Evolutionary conservation across 1,284 basidiomycete species (phyloP), one percentile per base, ranked within the genome.

Genomic region (Coriolopsis trogii): DNA sequence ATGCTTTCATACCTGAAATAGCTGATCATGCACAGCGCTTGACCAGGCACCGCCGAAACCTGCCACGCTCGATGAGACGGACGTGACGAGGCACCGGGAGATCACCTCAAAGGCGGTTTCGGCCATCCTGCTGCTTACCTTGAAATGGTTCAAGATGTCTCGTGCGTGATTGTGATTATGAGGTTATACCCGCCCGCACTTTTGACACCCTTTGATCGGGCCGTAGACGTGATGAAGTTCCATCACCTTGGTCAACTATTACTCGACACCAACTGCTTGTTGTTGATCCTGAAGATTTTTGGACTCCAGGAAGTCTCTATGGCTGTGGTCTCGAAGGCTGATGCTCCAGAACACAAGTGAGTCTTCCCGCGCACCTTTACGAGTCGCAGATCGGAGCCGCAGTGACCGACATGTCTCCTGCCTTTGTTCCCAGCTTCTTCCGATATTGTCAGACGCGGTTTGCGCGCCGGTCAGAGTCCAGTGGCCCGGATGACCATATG

Each of bases 71-170:
- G 95, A 98, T 59, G 97, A 99, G 61, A 85, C 95, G 48, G 97
- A 99, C 67, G 90, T 97, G 34, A 88, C 87, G 29, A 85, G 97
- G 6, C 97, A 99, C 71, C 90, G 97, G 31, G 97, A 99, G 70
- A 97, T 99, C 63, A 96, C 93, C 0, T 94, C 93, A 6, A 99
- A 99, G 72, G 95, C 94, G 0, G 92, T 98, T 6, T 98, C 95
- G 16, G 95, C 95, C 1, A 97, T 99, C 57, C 70, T 99, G 15
- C 74, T 99, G 1, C 73, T 98, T 33, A 84, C 90, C 3, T 71
- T 99, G 58, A 98, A 98, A 68, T 99, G 97, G 97, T 98, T 98
- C 81, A 99, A 98, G 71, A 91, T 91, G 28, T 97, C 94, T 44
- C 95, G 94, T 95, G 60, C 69, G 89, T 80, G 39, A 23, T 24